Evolutionary conservation across 805 yeast species (phyloP), one percentile per base, ranked within the genome.

Genomic region (Candida sanyiensis): DNA sequence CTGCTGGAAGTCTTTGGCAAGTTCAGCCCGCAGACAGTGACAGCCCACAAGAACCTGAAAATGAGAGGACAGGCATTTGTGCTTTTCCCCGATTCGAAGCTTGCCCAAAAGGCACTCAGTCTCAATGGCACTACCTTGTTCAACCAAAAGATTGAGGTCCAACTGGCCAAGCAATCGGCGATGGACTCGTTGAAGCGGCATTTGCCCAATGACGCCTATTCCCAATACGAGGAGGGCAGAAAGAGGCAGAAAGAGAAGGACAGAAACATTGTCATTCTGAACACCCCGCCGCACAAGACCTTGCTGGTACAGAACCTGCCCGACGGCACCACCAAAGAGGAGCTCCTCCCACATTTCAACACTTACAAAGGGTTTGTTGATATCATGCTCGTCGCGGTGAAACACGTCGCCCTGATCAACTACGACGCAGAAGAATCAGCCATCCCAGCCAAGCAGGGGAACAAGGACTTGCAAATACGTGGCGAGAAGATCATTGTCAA

Each of bases 11-110:
- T 69, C 1, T 80, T 80, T 41, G 49, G 50, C 4, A 54, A 64
- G 13, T 72, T 63, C 51, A 80, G 81, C 0, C 63, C 64, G 2
- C 61, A 81, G 1, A 72, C 70, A 22, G 59, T 85, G 10, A 63
- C 72, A 2, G 75, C 85, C 1, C 77, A 75, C 41, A 72, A 71
- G 43, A 80, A 76, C 47, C 50, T 84, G n/a, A 70, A 67, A 45
- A 68, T 81, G 72, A 70, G 80, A 40, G 96, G 96, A 3, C 95
- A 86, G 57, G 95, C 95, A 1, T 86, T 84, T 56, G 68, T 86
- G 6, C 74, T 84, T 0, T 75, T 78, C 37, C 66, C 61, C 4
- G 52, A 57, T 15, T 49, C 51, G 1, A 63, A 63, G 3, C 58
- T 62, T 5, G 78, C 88, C 1, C 40, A 54, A 4, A 50, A 52